phyloP scores from a whole-genome alignment of 2,329 filamentous ascomycete species.

The Fusarium vanettenii region DNA sequence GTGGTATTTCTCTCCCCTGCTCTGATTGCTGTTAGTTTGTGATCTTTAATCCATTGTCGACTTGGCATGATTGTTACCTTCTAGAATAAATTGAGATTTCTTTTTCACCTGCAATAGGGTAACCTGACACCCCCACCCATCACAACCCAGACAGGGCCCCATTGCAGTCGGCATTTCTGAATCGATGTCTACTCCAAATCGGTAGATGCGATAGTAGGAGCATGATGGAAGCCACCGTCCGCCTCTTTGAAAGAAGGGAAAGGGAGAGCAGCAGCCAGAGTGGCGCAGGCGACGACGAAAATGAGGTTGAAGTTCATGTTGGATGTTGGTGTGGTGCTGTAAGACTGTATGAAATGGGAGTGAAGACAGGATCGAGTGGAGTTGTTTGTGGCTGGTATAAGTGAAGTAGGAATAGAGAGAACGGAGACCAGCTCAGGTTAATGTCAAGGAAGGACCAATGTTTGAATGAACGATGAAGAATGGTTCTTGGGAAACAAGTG shows the following conservation, averaged over 20 bases:
- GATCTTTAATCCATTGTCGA: background rate
- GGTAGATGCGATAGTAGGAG: conserved; percentile 12
- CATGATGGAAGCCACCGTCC: background rate
- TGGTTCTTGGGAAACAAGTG: background rate
- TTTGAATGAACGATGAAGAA: background rate
- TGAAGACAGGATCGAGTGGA: background rate
- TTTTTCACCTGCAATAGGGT: background rate
- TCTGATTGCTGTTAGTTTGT: background rate
- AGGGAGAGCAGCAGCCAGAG: conserved; percentile 32
- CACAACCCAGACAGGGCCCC: background rate
- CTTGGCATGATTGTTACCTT: background rate
- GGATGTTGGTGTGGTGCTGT: background rate
- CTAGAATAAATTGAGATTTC: background rate
- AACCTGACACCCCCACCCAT: background rate
- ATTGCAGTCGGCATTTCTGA: background rate
- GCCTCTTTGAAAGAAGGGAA: conserved; percentile 23
- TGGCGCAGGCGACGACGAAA: conserved; percentile 33
- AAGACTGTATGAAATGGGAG: background rate
- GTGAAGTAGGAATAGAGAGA: background rate
- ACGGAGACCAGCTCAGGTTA: background rate
- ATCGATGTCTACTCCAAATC: conserved; percentile 18
- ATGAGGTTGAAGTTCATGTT: conserved; percentile 39
- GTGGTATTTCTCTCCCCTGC: background rate
- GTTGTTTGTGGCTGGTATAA: background rate
- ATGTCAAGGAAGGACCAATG: background rate